Evolutionary conservation across 495 filamentous ascomycete genomes (phyloP), one percentile per base, ranked within the genome.

Genomic region (Penicillium canescens): DNA sequence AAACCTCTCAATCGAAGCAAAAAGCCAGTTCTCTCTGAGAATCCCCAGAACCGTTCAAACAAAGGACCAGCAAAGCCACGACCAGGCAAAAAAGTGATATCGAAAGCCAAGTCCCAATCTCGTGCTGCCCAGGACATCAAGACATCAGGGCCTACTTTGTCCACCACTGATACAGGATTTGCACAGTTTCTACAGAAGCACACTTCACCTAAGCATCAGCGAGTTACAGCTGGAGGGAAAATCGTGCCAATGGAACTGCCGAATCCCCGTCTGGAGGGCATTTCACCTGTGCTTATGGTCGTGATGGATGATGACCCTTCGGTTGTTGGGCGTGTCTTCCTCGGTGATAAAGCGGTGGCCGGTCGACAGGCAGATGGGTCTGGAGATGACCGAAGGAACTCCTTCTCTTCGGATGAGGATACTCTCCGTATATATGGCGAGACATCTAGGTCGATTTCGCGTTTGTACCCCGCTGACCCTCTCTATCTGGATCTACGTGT

Each of bases 181-280:
- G 70, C 64, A 28, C 72, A 68, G 14, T 82, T 87, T 35, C 68
- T 86, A 16, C 81, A 80, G 63, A 72, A 81, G 50, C 82, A 86
- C 59, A 75, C 79, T 2, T 84, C 83, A 20, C 82, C 84, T 6
- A 80, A 72, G 13, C 78, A 81, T 41, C 73, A 86, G 45, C 78
- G 84, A 35, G 84, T 87, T 42, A 86, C 83, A 38, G 84, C 84
- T 50, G 83, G 82, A 14, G 84, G 84, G n/a, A 78, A 76, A 33
- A 81, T 87, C 39, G 82, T 87, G 14, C 81, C 83, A 4, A 80
- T 77, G 66, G 60, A 64, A 12, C 62, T 57, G 23, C 55, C 56
- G 20, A 47, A 69, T 40, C 51, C 59, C 50, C 74, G 66, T 11
- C 38, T 37, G 14, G 38, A 14, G 3, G 10, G 28, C 6, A 0